Percentiles rank a stretch among this genome's conserved stretches.
Evolutionary conservation across 2,329 filamentous ascomycete genomes (phyloP).

Genomic region (Colletotrichum sp.): DNA sequence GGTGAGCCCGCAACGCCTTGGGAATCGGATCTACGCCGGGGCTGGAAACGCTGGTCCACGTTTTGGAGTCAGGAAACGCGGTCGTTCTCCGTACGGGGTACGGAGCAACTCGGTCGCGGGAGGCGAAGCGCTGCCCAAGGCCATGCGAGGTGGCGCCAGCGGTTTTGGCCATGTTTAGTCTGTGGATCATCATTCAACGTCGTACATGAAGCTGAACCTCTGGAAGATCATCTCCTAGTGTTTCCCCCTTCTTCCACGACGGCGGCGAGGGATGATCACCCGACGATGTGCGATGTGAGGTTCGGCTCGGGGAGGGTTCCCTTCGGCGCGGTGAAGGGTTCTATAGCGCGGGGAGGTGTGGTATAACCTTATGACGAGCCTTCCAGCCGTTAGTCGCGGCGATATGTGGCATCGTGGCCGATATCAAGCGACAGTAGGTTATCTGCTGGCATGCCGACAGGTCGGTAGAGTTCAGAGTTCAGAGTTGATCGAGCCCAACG

Average conservation of each 20-base stretch:
- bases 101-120: not conserved
- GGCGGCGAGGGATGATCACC: not conserved
- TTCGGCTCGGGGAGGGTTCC: not conserved
- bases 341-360: not conserved
- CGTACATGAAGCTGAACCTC: not conserved
- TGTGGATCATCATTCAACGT: not conserved
- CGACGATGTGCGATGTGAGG: not conserved
- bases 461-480: not conserved
- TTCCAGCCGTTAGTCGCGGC: not conserved
- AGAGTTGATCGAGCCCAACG: not conserved
- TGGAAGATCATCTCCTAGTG: not conserved
- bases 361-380: not conserved
- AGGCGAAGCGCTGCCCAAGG: not conserved
- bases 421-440: not conserved
- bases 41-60: constrained; percentile 6
- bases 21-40: not conserved
- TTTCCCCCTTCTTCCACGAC: not conserved
- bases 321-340: not conserved
- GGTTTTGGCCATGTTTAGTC: constrained; percentile 2
- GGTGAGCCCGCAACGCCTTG: not conserved
- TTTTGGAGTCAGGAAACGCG: constrained; percentile 11
- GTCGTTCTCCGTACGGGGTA: not conserved
- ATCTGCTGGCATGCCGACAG: not conserved
- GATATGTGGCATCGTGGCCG: not conserved
- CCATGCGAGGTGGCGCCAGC: not conserved